These are phyloP conservation scores for Phanerodontia chrysosporium DNA, from an alignment of 768 basidiomycete genomes.

Conservation along the genomic window DNA sequence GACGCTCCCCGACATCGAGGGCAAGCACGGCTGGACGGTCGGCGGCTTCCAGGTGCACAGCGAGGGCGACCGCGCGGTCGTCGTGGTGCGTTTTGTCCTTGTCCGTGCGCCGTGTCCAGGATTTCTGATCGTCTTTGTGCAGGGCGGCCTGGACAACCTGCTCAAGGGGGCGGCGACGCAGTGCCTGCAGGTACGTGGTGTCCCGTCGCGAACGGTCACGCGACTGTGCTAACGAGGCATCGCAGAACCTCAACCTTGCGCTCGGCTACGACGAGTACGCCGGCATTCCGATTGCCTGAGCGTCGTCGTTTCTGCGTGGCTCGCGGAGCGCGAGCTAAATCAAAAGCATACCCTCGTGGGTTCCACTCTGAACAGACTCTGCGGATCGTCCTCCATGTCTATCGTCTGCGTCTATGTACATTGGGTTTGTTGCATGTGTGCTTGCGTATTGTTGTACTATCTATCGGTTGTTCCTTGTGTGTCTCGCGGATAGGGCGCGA, in stretches of 20 bases:
- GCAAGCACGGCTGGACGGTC: slow-evolving; percentile 83
- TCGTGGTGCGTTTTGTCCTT: slow-evolving; percentile 61
- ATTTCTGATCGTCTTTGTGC: not conserved
- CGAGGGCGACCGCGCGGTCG: slow-evolving; percentile 83
- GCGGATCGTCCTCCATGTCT: not conserved
- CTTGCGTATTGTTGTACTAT: not conserved
- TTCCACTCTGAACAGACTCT: not conserved
- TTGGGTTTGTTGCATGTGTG: too few species aligned
- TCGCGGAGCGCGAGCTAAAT: too few species aligned
- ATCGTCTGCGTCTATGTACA: not conserved
- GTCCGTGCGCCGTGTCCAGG: not conserved
- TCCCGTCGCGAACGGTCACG: slow-evolving; percentile 34
- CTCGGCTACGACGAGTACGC: slow-evolving; percentile 83
- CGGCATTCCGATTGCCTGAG: slow-evolving; percentile 55
- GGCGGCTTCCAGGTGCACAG: slow-evolving; percentile 95
- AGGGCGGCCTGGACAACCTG: slow-evolving; percentile 95
- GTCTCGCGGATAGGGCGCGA: too few species aligned
- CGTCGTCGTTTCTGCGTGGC: slow-evolving; percentile 29
- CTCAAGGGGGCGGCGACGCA: slow-evolving; percentile 99
- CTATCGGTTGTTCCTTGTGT: not conserved
- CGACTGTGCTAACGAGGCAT: slow-evolving; percentile 23
- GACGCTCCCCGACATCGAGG: slow-evolving; percentile 67
- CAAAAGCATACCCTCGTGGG: not conserved
- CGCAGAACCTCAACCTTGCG: slow-evolving; percentile 83
- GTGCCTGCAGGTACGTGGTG: slow-evolving; percentile 80